Base-by-base conservation (phyloP, 1,284 basidiomycete genomes). In the Cryptococcus sp. region DNA sequence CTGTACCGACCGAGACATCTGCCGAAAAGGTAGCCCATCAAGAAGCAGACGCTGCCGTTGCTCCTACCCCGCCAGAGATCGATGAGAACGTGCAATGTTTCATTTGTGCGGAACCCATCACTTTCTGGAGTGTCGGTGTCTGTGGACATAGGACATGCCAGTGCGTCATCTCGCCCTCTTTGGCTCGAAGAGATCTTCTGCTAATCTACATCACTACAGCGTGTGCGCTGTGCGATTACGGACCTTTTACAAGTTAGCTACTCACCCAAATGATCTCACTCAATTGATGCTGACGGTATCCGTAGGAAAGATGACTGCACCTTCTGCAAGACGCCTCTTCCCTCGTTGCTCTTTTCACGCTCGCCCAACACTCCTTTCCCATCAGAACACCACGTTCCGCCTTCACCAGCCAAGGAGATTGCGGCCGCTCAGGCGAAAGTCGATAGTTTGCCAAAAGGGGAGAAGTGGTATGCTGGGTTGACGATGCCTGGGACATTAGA, bases 31-130 rank as follows among this genome's bases (percentile, higher is more conserved):
- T 46, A 10, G 51, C 41, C 16, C 8, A 46, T 22, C 17, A 54
- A 22, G 52, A 51, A 26, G 48, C 46, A 19, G 50, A 52, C 22
- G 26, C 29, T 23, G 48, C 45, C 3, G 50, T 43, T 13, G 37
- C 54, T 7, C 37, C 57, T 20, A 54, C 56, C 3, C 50, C 58
- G 8, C 53, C 54, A 1, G 67, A 64, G 41, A 54, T 65, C 2
- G 80, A 81, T 50, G 82, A 83, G 70, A 72, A 79, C 47, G 67
- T 82, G 16, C 75, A 88, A 4, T 99, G 96, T 80, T 95, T 88
- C 83, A 98, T 99, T 76, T 99, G 95, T 71, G 93, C 95, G 1
- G 93, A 99, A 73, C 89, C 89, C 2, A 86, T 97, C 75, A 91
- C 89, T 70, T 94, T 91, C 74, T 94, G 88, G 78, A 87, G 91